These are phyloP conservation scores for Vitis hybrid DNA, from an alignment of 177 flowering plant species.

Conservation along the genomic window DNA sequence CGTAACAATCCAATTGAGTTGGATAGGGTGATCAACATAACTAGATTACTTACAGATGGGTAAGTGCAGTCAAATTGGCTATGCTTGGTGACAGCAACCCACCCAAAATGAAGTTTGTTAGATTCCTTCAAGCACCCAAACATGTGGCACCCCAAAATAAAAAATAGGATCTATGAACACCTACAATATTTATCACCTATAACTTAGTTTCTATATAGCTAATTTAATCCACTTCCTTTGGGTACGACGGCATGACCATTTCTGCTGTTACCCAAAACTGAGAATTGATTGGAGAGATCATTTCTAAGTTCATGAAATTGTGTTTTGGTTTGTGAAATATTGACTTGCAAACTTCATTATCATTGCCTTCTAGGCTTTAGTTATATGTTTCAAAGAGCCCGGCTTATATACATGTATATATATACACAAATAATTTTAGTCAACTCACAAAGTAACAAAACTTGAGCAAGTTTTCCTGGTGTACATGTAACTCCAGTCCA, in stretches of 20 bases:
- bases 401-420: too few relatives aligned
- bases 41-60: slow-evolving; percentile 50
- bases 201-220: too few relatives aligned
- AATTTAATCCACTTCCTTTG: too few relatives aligned
- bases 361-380: not conserved
- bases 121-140: slow-evolving; percentile 41
- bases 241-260: too few relatives aligned
- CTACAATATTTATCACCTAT: too few relatives aligned
- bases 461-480: slow-evolving; percentile 30
- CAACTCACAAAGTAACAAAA: slow-evolving; percentile 67
- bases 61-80: slow-evolving; percentile 53
- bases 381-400: too few relatives aligned
- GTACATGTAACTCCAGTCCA: slow-evolving; percentile 86
- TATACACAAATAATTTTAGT: not conserved
- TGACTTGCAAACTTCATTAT: not conserved
- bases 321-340: too few relatives aligned
- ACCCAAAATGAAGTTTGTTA: slow-evolving; percentile 44
- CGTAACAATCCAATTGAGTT: not conserved
- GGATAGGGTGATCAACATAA: not conserved
- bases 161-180: too few relatives aligned
- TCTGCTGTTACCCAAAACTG: too few relatives aligned
- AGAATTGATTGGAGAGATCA: not conserved
- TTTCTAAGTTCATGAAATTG: too few relatives aligned
- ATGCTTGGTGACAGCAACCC: slow-evolving; percentile 57
- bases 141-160: too few relatives aligned